Base-by-base conservation (phyloP, 169 alveolate genomes). In the Theileria equi region DNA sequence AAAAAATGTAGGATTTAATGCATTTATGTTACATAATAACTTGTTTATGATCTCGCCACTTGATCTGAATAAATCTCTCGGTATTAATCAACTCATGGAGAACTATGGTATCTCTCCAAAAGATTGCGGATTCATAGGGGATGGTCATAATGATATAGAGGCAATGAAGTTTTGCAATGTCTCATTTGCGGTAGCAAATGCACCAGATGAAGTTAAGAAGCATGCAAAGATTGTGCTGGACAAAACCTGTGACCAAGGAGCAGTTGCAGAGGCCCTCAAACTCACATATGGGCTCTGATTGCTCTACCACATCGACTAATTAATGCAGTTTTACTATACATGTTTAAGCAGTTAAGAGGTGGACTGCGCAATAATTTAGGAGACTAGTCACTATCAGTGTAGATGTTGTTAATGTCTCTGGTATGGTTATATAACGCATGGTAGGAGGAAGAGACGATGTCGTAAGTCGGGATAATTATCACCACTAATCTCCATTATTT, bases 141-240 rank as follows among this genome's bases (percentile, higher is more conserved):
- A 71, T 21, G 82, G 82, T 2, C 17, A 25, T 3, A 71, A 71
- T 34, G 82, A 71, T 32, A 48, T 71, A 2, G 82, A 71, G 29
- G 57, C 60, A 26, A 7, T 71, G 71, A 21, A 61, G 53, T 29
- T 40, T 16, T 28, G 54, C 8, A 19, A 60, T 10, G n/a, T 16
- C 25, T 71, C 82, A 6, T 71, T 43, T 40, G 82, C 82, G 19
- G 76, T 71, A 16, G 82, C 70, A 3, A 71, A 62, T 32, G 82
- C 77, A 53, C n/a, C 45, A 11, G 66, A 61, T 5, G 38, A 17
- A 13, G 82, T 62, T 1, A 71, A 60, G 40, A 49, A 29, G 34
- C 26, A 32, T 7, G 82, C 82, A 19, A 71, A 71, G 62, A 26
- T 38, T 19, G 66, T 60, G 28, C 11, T 62, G 8, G 60, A 71